These are phyloP conservation scores for Chimonanthus praecox DNA, from an alignment of 164 flowering plant species.

Conservation along the genomic window DNA sequence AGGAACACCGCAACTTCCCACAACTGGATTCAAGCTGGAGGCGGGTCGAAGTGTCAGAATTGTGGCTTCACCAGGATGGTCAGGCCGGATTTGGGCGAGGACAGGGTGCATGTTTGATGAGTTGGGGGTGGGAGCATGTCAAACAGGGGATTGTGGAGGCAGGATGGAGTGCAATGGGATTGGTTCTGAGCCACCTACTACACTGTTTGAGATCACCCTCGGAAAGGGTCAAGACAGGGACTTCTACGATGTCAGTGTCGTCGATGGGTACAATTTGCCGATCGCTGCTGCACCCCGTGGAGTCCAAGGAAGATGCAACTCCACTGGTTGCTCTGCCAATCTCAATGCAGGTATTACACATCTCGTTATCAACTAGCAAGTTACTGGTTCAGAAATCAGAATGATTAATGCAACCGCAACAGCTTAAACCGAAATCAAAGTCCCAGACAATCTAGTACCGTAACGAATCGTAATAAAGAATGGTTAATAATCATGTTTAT, in stretches of 20 bases:
- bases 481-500: too few species aligned
- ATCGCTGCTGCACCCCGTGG: conserved; percentile 47
- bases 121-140: conserved; percentile 47
- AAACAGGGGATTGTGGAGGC: conserved; percentile 78
- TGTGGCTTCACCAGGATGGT: conserved; percentile 53
- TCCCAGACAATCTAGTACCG: not conserved
- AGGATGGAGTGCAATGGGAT: conserved; percentile 57
- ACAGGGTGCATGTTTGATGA: conserved; percentile 66
- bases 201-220: conserved; percentile 73
- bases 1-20: conserved; percentile 50
- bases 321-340: conserved; percentile 54
- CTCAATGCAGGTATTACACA: conserved; percentile 42
- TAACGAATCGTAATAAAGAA: not conserved
- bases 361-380: not conserved
- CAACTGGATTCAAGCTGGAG: conserved; percentile 57
- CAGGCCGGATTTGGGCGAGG: conserved; percentile 82
- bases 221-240: conserved; percentile 40
- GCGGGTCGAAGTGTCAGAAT: conserved; percentile 37
- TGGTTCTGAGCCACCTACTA: conserved; percentile 67
- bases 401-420: not conserved
- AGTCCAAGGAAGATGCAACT: conserved; percentile 45
- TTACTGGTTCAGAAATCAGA: too few species aligned
- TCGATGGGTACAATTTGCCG: conserved; percentile 81
- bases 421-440: not conserved
- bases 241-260: conserved; percentile 76